Evolutionary conservation across 495 filamentous ascomycete species (phyloP).

Genomic region (Talaromyces trachyspermus): DNA sequence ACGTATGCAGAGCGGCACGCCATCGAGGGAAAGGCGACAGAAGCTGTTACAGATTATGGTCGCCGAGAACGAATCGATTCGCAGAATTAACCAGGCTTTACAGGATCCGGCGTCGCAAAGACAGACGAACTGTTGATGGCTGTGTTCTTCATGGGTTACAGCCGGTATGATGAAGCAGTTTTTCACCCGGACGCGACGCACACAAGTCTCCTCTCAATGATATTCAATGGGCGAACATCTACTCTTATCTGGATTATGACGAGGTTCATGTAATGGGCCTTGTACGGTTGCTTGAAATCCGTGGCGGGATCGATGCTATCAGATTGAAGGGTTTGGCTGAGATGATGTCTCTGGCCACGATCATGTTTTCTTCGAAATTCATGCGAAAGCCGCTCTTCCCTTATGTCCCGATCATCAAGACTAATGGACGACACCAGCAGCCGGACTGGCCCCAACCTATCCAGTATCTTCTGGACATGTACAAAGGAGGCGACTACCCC

Average conservation of each 20-base stretch:
- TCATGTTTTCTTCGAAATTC: constrained; percentile 10
- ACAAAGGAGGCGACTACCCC: constrained; percentile 7
- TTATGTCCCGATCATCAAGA: constrained; percentile 6
- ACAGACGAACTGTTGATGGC: constrained; percentile 8
- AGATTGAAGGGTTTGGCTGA: neutral
- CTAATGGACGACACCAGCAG: constrained; percentile 2
- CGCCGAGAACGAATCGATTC: constrained; percentile 7
- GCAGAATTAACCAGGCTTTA: constrained; percentile 3
- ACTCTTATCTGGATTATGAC: constrained; percentile 8
- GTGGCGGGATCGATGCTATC: constrained; percentile 7
- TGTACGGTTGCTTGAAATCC: constrained; percentile 5
- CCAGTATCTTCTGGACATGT: constrained; percentile 7
- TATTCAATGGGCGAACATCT: constrained; percentile 8
- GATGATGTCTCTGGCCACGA: constrained; percentile 7
- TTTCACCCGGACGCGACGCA: constrained; percentile 1
- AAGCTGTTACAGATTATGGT: constrained; percentile 9
- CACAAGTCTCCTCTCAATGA: constrained; percentile 6
- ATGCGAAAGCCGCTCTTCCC: constrained; percentile 7
- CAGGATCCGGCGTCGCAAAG: constrained; percentile 5
- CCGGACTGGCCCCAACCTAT: constrained; percentile 7
- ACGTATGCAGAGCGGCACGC: constrained; percentile 5
- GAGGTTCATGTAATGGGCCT: constrained; percentile 8
- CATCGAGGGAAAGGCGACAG: constrained; percentile 6
- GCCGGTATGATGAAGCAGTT: constrained; percentile 8
- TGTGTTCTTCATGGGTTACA: constrained; percentile 8